phyloP scores from a whole-genome alignment of 371 early-diverging fungal species.

The Apophysomyces sp. region DNA sequence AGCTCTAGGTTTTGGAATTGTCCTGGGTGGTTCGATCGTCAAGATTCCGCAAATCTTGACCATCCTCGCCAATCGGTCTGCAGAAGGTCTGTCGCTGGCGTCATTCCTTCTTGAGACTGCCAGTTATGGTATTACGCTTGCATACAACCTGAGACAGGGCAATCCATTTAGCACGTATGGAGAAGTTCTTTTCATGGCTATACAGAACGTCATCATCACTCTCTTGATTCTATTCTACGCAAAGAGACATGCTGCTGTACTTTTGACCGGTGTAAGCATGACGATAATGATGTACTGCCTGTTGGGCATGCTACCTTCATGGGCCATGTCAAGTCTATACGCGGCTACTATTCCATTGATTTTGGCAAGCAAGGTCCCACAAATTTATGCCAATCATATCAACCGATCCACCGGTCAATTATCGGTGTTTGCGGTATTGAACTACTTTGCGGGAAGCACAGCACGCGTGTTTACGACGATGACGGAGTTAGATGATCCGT shows the following conservation, averaged over 20 bases:
- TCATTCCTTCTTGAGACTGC: slow-evolving; percentile 85
- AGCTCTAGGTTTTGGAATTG: slow-evolving; percentile 89
- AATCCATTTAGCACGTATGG: slow-evolving; percentile 95
- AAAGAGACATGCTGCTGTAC: slow-evolving; percentile 20
- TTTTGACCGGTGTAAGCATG: slow-evolving; percentile 29
- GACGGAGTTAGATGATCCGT: slow-evolving; percentile 81
- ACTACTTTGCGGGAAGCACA: slow-evolving; percentile 82
- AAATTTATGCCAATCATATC: slow-evolving; percentile 77
- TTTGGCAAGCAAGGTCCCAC: slow-evolving; percentile 81
- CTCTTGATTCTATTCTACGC: slow-evolving; percentile 66
- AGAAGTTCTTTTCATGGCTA: slow-evolving; percentile 75
- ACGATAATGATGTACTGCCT: slow-evolving; percentile 44
- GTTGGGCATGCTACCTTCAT: slow-evolving; percentile 45
- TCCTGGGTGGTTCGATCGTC: slow-evolving; percentile 84
- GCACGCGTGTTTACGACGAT: slow-evolving; percentile 92
- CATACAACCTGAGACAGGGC: slow-evolving; percentile 79
- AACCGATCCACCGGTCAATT: slow-evolving; percentile 86
- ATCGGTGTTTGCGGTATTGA: slow-evolving; percentile 83
- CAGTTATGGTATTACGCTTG: slow-evolving; percentile 73
- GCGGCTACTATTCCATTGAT: slow-evolving; percentile 77
- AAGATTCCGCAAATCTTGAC: slow-evolving; percentile 96
- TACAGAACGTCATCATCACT: slow-evolving; percentile 79
- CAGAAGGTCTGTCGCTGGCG: slow-evolving; percentile 77
- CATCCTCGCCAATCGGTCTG: slow-evolving; percentile 72
- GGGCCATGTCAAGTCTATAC: slow-evolving; percentile 63